A percentile compares a stretch with the other conserved stretches of the same genome.
These are phyloP conservation scores for Pseudopithomyces maydicus DNA, from an alignment of 2,329 filamentous ascomycete species.

Conservation along the genomic window DNA sequence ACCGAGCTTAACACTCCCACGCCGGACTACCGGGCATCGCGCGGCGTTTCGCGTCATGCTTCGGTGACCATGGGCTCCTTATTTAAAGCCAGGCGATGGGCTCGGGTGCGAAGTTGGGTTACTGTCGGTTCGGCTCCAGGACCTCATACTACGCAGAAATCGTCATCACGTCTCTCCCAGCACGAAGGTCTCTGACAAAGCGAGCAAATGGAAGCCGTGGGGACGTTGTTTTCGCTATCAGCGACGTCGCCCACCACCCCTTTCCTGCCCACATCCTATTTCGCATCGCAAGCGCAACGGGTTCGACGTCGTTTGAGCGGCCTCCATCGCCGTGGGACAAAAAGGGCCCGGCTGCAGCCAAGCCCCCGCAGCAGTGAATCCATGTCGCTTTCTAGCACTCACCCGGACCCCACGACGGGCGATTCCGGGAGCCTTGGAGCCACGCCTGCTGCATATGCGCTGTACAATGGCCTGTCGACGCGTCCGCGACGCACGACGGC, in stretches of 20 bases:
- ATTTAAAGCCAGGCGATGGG: background rate
- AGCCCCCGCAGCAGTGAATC: constrained; percentile 33
- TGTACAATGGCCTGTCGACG: constrained; percentile 19
- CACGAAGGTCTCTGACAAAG: constrained; percentile 35
- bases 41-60: background rate
- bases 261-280: constrained; percentile 19
- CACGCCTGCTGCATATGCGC: constrained; percentile 3
- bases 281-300: constrained; percentile 24
- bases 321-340: constrained; percentile 25
- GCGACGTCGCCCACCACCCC: constrained; percentile 24
- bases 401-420: constrained; percentile 37
- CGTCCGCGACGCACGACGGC: constrained; percentile 35
- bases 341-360: constrained; percentile 45
- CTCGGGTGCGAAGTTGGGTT: constrained; percentile 7
- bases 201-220: constrained; percentile 45
- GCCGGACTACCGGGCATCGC: constrained; percentile 2
- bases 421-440: constrained; percentile 27
- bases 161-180: constrained; percentile 39
- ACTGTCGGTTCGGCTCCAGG: constrained; percentile 27
- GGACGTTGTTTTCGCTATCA: constrained; percentile 21
- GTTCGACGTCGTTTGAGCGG: constrained; percentile 22
- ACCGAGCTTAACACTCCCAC: constrained; percentile 7
- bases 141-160: constrained; percentile 46
- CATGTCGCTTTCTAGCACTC: constrained; percentile 32
- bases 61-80: background rate